phyloP scores from a whole-genome alignment of 768 basidiomycete species.

The Gelatoporia subvermispora region DNA sequence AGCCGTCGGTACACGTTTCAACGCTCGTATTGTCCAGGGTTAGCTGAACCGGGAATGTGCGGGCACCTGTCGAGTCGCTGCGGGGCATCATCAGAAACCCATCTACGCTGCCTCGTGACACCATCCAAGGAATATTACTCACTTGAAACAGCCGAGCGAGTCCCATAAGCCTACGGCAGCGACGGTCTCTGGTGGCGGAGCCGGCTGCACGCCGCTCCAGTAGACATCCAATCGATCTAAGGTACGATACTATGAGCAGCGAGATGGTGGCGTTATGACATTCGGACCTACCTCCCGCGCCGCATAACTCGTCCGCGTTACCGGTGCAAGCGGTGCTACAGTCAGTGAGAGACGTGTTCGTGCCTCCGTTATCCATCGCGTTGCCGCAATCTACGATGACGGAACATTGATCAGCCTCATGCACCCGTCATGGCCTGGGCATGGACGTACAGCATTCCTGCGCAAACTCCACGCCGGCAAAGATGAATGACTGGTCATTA shows the following conservation, averaged over 20 bases:
- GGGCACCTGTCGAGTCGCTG: conserved; percentile 31
- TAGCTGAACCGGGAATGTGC: conserved; percentile 31
- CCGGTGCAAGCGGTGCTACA: conserved; percentile 64
- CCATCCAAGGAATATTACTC: conserved; percentile 13
- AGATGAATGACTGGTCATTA: conserved; percentile 44
- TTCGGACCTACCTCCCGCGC: conserved; percentile 37
- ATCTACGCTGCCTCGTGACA: too few species aligned
- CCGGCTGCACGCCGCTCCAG: conserved; percentile 54
- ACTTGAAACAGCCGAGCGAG: conserved; percentile 76
- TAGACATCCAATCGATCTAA: conserved; percentile 51
- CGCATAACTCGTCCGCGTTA: conserved; percentile 52
- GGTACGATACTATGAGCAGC: not conserved
- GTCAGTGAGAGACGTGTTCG: conserved; percentile 41
- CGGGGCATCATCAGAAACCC: not conserved
- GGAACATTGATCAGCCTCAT: not conserved
- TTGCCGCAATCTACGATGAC: conserved; percentile 59
- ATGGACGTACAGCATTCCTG: conserved; percentile 55
- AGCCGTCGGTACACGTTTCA: conserved; percentile 55
- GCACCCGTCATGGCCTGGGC: not conserved
- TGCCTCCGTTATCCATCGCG: conserved; percentile 39
- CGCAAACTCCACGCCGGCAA: conserved; percentile 67
- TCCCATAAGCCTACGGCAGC: conserved; percentile 58
- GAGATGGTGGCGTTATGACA: not conserved
- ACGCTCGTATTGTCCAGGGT: conserved; percentile 43
- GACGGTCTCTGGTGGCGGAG: conserved; percentile 48